Percentiles rank a stretch among this genome's conserved stretches.
Conservation (phyloP, 495 filamentous ascomycete species). For the Delitschia confertaspora region DNA sequence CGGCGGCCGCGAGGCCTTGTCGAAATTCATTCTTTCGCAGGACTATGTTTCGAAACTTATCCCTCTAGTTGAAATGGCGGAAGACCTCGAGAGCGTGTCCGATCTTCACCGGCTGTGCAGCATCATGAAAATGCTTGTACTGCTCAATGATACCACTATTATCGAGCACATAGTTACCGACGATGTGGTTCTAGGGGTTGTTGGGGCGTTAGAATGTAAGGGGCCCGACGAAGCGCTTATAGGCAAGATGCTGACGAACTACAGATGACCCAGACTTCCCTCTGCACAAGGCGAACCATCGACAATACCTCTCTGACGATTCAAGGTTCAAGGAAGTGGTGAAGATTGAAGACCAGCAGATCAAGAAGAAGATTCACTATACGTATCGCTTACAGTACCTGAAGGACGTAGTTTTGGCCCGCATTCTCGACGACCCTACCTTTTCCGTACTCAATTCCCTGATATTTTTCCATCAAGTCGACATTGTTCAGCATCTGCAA, state of each 20-base stretch:
- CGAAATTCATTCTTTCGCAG: constrained; percentile 73
- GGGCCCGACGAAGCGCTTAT: background rate
- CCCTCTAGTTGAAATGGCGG: constrained; percentile 73
- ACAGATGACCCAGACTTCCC: constrained; percentile 93
- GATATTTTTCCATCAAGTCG: constrained; percentile 98
- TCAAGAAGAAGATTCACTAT: constrained; percentile 85
- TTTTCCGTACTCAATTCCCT: constrained; percentile 96
- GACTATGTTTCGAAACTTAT: constrained; percentile 85
- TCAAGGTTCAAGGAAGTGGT: constrained; percentile 95
- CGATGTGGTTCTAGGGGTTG: constrained; percentile 79
- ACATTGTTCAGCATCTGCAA: constrained; percentile 90
- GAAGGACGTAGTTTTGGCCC: constrained; percentile 95
- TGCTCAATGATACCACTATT: constrained; percentile 88
- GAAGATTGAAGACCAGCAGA: constrained; percentile 67
- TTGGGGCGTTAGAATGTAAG: constrained; percentile 89
- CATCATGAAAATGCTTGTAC: constrained; percentile 92
- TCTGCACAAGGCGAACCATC: constrained; percentile 95
- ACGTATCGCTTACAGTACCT: constrained; percentile 95
- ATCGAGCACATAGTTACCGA: constrained; percentile 91
- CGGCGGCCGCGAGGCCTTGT: constrained; percentile 75
- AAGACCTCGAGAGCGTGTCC: constrained; percentile 76
- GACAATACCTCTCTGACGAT: constrained; percentile 81
- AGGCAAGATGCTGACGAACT: constrained; percentile 5
- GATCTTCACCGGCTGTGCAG: constrained; percentile 91
- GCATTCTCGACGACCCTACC: constrained; percentile 94